A percentile compares a stretch with the other conserved stretches of the same genome.
Evolutionary conservation across 805 yeast species (phyloP).

Genomic region (Pachysolen tannophilus): DNA sequence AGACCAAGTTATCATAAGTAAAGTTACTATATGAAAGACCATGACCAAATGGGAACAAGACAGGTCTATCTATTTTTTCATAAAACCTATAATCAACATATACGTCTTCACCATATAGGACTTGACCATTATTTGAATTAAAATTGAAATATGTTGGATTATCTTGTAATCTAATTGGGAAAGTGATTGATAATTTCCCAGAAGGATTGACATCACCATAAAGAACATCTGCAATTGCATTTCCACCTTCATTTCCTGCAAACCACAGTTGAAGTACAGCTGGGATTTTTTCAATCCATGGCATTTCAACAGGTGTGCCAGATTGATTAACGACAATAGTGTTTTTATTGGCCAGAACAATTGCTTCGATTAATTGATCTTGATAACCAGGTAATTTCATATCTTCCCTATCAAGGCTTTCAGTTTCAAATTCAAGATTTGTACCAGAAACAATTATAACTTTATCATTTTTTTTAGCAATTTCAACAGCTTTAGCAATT

Average conservation of each 20-base stretch:
- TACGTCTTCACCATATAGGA: conserved; percentile 57
- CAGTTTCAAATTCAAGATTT: conserved; percentile 49
- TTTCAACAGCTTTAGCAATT: conserved; percentile 33
- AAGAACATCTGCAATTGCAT: conserved; percentile 50
- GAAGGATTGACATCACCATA: conserved; percentile 55
- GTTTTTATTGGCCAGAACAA: conserved; percentile 39
- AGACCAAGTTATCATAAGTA: conserved; percentile 28
- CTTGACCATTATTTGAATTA: conserved; percentile 43
- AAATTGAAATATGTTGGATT: conserved; percentile 50
- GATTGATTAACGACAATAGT: conserved; percentile 48
- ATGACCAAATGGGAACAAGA: conserved; percentile 52
- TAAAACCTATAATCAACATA: conserved; percentile 57
- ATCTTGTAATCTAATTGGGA: conserved; percentile 43
- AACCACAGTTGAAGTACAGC: conserved; percentile 46
- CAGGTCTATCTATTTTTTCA: conserved; percentile 40
- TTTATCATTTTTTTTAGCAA: conserved; percentile 45
- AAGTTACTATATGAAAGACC: conserved; percentile 57
- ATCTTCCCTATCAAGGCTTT: conserved; percentile 46
- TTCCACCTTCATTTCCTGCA: conserved; percentile 52
- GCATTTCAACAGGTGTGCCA: conserved; percentile 56
- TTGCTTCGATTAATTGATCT: conserved; percentile 35
- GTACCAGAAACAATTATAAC: conserved; percentile 45
- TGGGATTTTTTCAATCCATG: conserved; percentile 37
- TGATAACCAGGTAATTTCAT: conserved; percentile 44
- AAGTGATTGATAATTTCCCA: conserved; percentile 50